Evolutionary conservation across 768 basidiomycete species (phyloP).

Genomic region (Cubamyces sp.): DNA sequence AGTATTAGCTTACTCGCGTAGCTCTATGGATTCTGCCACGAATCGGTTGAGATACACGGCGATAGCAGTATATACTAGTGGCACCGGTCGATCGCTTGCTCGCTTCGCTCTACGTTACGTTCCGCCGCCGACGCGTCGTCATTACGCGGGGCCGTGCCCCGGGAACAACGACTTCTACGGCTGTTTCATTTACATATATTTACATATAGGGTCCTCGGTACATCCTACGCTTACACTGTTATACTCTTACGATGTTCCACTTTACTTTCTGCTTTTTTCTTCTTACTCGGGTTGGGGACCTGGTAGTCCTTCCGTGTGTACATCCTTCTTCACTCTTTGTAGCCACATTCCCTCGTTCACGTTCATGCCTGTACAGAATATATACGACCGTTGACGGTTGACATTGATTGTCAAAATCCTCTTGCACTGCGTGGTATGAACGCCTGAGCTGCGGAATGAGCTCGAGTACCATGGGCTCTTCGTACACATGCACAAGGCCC

Average conservation of each 20-base stretch:
- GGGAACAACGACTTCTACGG: not conserved
- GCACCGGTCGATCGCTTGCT: not conserved
- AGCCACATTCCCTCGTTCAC: constrained; percentile 9
- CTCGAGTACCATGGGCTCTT: no score
- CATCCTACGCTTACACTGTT: not conserved
- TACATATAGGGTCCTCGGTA: constrained; percentile 2
- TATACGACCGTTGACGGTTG: constrained; percentile 3
- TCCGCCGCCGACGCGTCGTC: constrained; percentile 5
- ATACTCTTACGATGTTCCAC: not conserved
- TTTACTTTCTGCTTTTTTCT: not conserved
- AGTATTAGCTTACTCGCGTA: not conserved
- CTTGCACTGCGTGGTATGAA: no score
- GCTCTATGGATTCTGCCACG: not conserved
- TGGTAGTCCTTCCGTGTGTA: not conserved
- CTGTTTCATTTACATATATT: no score
- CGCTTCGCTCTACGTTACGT: not conserved
- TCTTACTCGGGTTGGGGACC: not conserved
- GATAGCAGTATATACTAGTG: not conserved
- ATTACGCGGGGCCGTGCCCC: constrained; percentile 14
- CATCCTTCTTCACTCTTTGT: constrained; percentile 1
- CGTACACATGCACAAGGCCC: no score
- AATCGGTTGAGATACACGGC: not conserved
- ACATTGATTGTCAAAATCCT: no score
- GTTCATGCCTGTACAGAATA: constrained; percentile 8
- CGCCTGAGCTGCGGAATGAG: no score